Conservation (phyloP, 2,329 filamentous ascomycete species). For the Hypomyces rosellus region DNA sequence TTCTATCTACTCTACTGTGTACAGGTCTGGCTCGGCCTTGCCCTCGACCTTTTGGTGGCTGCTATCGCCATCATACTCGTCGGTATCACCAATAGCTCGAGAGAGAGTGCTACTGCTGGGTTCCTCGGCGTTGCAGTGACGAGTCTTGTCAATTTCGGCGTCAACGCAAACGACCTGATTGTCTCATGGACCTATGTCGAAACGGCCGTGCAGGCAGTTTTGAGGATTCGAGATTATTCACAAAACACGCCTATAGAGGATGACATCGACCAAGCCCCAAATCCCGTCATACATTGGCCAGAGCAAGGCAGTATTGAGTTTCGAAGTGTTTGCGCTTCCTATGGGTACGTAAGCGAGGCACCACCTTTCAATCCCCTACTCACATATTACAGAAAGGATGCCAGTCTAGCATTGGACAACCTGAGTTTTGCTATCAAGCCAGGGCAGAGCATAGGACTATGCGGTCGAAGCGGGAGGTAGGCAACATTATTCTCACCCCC, state of each 20-base stretch:
- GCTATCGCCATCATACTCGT: constrained; percentile 17
- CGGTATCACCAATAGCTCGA: constrained; percentile 30
- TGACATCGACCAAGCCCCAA: constrained; percentile 6
- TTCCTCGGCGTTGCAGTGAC: constrained; percentile 18
- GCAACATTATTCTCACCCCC: constrained; percentile 10
- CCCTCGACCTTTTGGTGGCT: constrained; percentile 37
- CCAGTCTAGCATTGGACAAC: constrained; percentile 14
- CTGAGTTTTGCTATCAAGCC: constrained; percentile 20
- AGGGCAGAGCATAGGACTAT: constrained; percentile 27
- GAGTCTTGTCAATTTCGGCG: constrained; percentile 2
- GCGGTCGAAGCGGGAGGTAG: constrained; percentile 25
- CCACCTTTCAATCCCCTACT: neutral
- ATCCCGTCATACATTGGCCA: constrained; percentile 21
- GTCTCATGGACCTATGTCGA: constrained; percentile 1
- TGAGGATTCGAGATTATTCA: constrained; percentile 18
- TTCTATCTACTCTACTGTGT: constrained; percentile 45
- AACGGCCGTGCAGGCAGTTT: constrained; percentile 1
- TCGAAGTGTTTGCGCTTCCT: constrained; percentile 10
- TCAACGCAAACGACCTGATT: neutral
- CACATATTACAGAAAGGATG: neutral
- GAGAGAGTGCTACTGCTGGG: constrained; percentile 13
- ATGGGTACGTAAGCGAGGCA: no score
- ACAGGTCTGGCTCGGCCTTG: constrained; percentile 46
- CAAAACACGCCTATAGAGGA: constrained; percentile 16
- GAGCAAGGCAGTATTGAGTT: constrained; percentile 20